Percentiles rank a stretch among this genome's conserved stretches.
phyloP scores from a whole-genome alignment of 2,329 filamentous ascomycete genomes.

The Sporothrix dimorphospora region DNA sequence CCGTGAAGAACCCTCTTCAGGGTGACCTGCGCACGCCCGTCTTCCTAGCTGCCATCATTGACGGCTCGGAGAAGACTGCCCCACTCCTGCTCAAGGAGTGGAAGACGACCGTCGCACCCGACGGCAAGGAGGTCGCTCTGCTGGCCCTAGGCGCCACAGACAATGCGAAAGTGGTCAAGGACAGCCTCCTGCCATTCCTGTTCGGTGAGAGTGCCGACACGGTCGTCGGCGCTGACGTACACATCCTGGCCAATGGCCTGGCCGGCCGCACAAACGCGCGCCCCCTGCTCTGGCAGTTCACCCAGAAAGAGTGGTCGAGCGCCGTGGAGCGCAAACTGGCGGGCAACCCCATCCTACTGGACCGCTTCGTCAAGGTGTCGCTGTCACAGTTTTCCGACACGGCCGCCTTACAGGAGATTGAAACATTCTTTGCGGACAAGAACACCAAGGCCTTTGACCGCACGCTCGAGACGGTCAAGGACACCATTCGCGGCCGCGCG shows the following conservation, averaged over 20 bases:
- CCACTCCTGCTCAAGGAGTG: slow-evolving; percentile 84
- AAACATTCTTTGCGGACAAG: slow-evolving; percentile 81
- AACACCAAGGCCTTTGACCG: slow-evolving; percentile 86
- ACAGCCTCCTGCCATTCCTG: slow-evolving; percentile 74
- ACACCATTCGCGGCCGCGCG: slow-evolving; percentile 82
- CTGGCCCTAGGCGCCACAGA: slow-evolving; percentile 74
- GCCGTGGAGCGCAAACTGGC: slow-evolving; percentile 68
- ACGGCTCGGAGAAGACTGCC: slow-evolving; percentile 69
- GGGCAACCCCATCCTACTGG: slow-evolving; percentile 81
- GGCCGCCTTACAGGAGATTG: slow-evolving; percentile 73
- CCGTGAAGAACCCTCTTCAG: slow-evolving; percentile 70
- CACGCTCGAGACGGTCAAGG: slow-evolving; percentile 80
- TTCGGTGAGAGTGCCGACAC: slow-evolving; percentile 63
- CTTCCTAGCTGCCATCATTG: slow-evolving; percentile 75
- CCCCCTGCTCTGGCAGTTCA: slow-evolving; percentile 78
- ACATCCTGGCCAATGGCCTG: slow-evolving; percentile 75
- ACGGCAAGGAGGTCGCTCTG: slow-evolving; percentile 87
- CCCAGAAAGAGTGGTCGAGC: slow-evolving; percentile 82
- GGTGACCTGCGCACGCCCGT: slow-evolving; percentile 80
- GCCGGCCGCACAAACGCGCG: slow-evolving; percentile 74
- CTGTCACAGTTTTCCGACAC: slow-evolving; percentile 77
- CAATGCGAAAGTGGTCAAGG: slow-evolving; percentile 66
- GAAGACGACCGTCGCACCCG: slow-evolving; percentile 78
- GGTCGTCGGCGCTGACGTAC: slow-evolving; percentile 86
- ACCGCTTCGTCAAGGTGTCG: slow-evolving; percentile 81